Evolutionary conservation across 208 protist genomes (phyloP), one percentile per base, ranked within the genome.

Genomic region (Borovskyia barvae): DNA sequence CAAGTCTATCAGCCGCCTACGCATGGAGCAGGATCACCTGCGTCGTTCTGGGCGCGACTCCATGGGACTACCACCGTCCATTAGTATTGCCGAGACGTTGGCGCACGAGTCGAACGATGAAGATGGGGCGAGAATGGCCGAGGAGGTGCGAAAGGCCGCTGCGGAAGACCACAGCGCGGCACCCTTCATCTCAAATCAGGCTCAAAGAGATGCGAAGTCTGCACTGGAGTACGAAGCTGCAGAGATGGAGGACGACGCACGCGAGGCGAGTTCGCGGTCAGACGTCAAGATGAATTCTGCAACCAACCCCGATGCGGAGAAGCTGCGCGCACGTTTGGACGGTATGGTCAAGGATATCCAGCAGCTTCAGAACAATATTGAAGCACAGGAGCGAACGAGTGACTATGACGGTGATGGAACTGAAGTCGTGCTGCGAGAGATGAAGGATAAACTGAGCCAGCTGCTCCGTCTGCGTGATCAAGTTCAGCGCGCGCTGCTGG

Each of bases 21-120:
- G 89, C n/a, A 20, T 80, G n/a, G 85, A 91, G 72, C 89, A 93
- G 60, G 89, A 95, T 52, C 85, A 82, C 33, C 75, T 95, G 32
- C 85, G 86, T 33, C 75, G 82, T 51, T 55, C 71, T 11, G 86
- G 89, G 22, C 55, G 72, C 36, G 77, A 85, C 50, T 54, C 73
- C 22, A 66, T 92, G 32, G 83, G 80, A 12, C 52, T 95, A 20
- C 85, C 85, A 0, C 28, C 66, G 17, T 85, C 72, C 24, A 60
- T 95, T 25, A 95, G 85, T 64, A 77, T 95, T 41, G 85, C 85
- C 35, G 78, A 92, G 51, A 77, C 85, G 1, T 75, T 95, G 9
- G 80, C 75, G 0, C 30, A 82, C 36, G 87, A 87, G 50, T 71
- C 63, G 11, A 66, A 71, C 28, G 66, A 77, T 26, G 62, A 68